Percentiles rank a stretch among this genome's conserved stretches.
phyloP scores from a whole-genome alignment of 768 basidiomycete genomes.

The Saitozyma podzolica region DNA sequence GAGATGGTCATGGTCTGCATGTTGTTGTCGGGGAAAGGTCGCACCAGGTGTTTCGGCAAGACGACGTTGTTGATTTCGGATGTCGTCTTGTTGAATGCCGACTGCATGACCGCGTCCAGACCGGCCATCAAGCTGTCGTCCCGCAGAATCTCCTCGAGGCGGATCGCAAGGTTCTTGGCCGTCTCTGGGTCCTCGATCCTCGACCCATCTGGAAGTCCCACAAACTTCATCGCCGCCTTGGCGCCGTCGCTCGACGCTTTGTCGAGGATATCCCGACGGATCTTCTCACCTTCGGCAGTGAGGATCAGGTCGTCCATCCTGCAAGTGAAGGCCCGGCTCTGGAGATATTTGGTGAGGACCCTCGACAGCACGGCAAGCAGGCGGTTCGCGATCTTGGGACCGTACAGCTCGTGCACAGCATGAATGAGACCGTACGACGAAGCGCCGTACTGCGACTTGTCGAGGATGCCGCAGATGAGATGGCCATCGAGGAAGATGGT shows the following conservation, averaged over 20 bases:
- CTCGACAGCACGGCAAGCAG: constrained; percentile 90
- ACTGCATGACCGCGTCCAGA: constrained; percentile 64
- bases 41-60: constrained; percentile 80
- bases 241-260: constrained; percentile 73
- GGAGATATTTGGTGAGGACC: constrained; percentile 93
- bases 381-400: constrained; percentile 80
- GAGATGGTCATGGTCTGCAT: constrained; percentile 99
- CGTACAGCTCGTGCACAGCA: constrained; percentile 94
- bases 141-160: constrained; percentile 87
- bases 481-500: constrained; percentile 92
- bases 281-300: constrained; percentile 74
- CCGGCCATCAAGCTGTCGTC: constrained; percentile 98
- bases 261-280: constrained; percentile 67
- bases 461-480: constrained; percentile 86
- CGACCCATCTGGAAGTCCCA: constrained; percentile 59
- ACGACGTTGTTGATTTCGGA: constrained; percentile 84
- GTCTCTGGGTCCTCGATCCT: constrained; percentile 52
- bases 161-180: constrained; percentile 52
- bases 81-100: constrained; percentile 67
- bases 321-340: constrained; percentile 95
- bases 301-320: constrained; percentile 96
- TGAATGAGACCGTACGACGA: constrained; percentile 95
- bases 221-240: constrained; percentile 76
- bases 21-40: constrained; percentile 95
- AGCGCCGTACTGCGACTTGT: constrained; percentile 97